Evolutionary conservation across 768 basidiomycete genomes (phyloP).

Genomic region (Pulveroboletus sp.): DNA sequence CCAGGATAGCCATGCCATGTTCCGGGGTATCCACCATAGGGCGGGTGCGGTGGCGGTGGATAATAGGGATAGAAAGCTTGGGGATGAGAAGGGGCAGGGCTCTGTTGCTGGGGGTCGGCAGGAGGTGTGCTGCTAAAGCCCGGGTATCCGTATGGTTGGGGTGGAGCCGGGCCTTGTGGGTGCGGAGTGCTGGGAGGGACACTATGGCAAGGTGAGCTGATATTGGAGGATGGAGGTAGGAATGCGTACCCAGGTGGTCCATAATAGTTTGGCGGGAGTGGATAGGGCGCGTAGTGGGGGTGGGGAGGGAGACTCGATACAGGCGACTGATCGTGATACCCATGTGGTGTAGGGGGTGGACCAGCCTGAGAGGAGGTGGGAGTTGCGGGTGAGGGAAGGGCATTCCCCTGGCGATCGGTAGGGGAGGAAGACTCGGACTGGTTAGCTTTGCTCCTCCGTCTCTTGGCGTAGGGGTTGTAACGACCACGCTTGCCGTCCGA

Average conservation of each 20-base stretch:
- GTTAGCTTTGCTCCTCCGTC: constrained; percentile 33
- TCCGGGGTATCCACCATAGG: constrained; percentile 28
- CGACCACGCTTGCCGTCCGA: constrained; percentile 44
- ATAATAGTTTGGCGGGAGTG: constrained; percentile 32
- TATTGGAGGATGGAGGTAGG: not conserved
- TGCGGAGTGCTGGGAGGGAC: constrained; percentile 20
- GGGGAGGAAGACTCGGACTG: constrained; percentile 29
- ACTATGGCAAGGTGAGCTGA: constrained; percentile 16
- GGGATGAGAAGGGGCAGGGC: constrained; percentile 13
- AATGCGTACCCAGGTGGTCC: constrained; percentile 22
- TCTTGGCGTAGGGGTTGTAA: constrained; percentile 43
- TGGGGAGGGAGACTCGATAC: constrained; percentile 22
- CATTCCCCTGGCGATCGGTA: constrained; percentile 22
- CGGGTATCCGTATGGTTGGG: constrained; percentile 24
- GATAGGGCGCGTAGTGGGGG: constrained; percentile 31
- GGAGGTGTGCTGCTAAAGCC: constrained; percentile 18
- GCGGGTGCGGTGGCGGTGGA: constrained; percentile 22
- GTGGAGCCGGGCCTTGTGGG: constrained; percentile 15
- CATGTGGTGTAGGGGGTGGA: constrained; percentile 20
- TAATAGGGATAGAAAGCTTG: constrained; percentile 33
- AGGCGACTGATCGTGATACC: constrained; percentile 28
- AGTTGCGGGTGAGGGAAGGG: constrained; percentile 28
- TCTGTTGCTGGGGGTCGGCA: constrained; percentile 26
- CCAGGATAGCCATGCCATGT: constrained; percentile 28
- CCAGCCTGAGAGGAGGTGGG: constrained; percentile 26